A percentile compares a stretch with the other conserved stretches of the same genome.
phyloP scores from a whole-genome alignment of 495 filamentous ascomycete species.

The Penicilliopsis zonata region DNA sequence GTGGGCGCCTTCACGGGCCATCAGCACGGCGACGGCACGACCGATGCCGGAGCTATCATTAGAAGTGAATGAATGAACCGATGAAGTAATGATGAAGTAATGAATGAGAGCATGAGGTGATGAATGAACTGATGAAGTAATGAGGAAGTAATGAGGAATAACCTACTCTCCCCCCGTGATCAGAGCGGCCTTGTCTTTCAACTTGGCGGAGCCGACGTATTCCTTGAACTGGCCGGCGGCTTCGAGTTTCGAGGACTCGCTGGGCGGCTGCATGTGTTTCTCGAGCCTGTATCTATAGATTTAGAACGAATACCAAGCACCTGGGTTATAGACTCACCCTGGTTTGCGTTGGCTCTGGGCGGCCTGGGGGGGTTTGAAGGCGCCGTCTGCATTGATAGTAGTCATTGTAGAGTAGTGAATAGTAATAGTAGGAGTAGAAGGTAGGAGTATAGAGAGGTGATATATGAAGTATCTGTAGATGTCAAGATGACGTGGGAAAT shows the following conservation, averaged over 20 bases:
- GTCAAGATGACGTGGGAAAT: too few species aligned
- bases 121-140: too few species aligned
- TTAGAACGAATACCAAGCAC: background rate
- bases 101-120: too few species aligned
- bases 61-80: background rate
- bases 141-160: background rate
- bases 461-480: too few species aligned
- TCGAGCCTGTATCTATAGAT: slow-evolving; percentile 9
- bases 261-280: slow-evolving; percentile 9
- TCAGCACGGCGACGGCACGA: slow-evolving; percentile 40
- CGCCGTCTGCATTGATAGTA: slow-evolving; percentile 7
- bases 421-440: background rate
- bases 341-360: slow-evolving; percentile 16
- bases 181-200: slow-evolving; percentile 37
- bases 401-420: background rate
- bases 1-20: slow-evolving; percentile 44
- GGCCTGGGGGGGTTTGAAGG: slow-evolving; percentile 11
- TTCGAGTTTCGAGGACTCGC: slow-evolving; percentile 23
- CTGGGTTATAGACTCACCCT: slow-evolving; percentile 5
- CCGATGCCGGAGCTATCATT: slow-evolving; percentile 37
- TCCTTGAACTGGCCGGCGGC: slow-evolving; percentile 20
- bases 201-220: slow-evolving; percentile 34
- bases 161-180: slow-evolving; percentile 46
- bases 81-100: too few species aligned
- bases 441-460: too few species aligned